phyloP scores from a whole-genome alignment of 2,329 filamentous ascomycete genomes.

The Venturia aucupariae region DNA sequence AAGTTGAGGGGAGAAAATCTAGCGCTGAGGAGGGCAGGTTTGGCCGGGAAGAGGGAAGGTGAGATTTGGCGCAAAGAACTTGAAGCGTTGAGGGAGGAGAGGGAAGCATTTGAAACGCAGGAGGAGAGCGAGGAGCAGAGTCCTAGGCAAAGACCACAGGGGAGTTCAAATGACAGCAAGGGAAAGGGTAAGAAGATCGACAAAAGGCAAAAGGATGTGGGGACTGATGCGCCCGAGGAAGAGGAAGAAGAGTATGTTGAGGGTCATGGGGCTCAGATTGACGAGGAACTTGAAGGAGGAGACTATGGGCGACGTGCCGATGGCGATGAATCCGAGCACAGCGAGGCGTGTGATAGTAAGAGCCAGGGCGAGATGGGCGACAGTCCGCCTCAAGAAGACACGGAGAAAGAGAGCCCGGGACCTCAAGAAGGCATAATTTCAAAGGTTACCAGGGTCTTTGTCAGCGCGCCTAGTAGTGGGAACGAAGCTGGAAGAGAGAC shows the following conservation, averaged over 20 bases:
- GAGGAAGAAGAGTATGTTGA: not conserved
- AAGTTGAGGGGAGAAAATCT: slow-evolving; percentile 41
- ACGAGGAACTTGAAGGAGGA: not conserved
- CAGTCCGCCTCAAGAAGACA: no score
- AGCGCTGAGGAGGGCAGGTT: slow-evolving; percentile 26
- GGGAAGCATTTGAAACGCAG: not conserved
- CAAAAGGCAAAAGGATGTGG: not conserved
- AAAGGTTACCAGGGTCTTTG: no score
- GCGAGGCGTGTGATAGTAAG: not conserved
- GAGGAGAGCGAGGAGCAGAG: not conserved
- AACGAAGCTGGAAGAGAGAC: no score
- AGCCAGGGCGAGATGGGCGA: no score
- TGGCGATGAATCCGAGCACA: not conserved
- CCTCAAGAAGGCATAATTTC: no score
- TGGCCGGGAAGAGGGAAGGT: not conserved
- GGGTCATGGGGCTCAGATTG: not conserved
- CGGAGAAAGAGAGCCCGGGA: no score
- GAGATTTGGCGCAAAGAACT: not conserved
- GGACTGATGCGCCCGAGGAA: not conserved
- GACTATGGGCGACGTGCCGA: not conserved
- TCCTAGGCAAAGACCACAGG: not conserved
- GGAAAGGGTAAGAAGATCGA: not conserved
- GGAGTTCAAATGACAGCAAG: not conserved
- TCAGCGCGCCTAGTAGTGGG: no score
- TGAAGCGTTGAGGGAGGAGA: not conserved